phyloP scores from a whole-genome alignment of 106 monocot species.

The Apostasia ramifera region DNA sequence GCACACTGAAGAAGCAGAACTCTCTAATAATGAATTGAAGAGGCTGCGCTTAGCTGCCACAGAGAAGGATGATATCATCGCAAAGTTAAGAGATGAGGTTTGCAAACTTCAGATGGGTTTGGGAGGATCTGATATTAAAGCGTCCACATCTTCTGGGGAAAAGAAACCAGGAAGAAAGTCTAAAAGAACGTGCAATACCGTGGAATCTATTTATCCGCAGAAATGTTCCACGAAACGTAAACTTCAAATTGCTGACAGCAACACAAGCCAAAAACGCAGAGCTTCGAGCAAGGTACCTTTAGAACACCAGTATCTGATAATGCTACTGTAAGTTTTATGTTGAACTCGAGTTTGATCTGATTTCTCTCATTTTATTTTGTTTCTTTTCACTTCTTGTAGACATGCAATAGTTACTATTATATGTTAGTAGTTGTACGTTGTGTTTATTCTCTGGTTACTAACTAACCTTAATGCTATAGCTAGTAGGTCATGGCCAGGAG shows the following conservation, averaged over 20 bases:
- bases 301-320: constrained; percentile 9
- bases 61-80: constrained; percentile 37
- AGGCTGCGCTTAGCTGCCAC: constrained; percentile 15
- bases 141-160: constrained; percentile 11
- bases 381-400: neutral
- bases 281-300: constrained; percentile 1
- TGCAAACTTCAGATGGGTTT: constrained; percentile 12
- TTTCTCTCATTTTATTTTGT: neutral
- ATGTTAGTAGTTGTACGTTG: no score
- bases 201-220: neutral
- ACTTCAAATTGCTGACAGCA: constrained; percentile 1
- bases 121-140: neutral
- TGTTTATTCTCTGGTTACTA: no score
- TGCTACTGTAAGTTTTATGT: constrained; percentile 26
- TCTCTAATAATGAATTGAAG: constrained; percentile 30
- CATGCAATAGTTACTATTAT: neutral
- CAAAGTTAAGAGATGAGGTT: constrained; percentile 28
- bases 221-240: constrained; percentile 9
- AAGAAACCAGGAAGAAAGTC: neutral
- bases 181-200: constrained; percentile 9
- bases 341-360: neutral
- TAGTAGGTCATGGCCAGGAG: no score
- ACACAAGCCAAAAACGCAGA: constrained; percentile 10
- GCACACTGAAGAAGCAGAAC: constrained; percentile 19
- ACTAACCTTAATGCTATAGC: no score